phyloP scores from a whole-genome alignment of 2,329 filamentous ascomycete genomes.

The Colletotrichum neosansevieriae region DNA sequence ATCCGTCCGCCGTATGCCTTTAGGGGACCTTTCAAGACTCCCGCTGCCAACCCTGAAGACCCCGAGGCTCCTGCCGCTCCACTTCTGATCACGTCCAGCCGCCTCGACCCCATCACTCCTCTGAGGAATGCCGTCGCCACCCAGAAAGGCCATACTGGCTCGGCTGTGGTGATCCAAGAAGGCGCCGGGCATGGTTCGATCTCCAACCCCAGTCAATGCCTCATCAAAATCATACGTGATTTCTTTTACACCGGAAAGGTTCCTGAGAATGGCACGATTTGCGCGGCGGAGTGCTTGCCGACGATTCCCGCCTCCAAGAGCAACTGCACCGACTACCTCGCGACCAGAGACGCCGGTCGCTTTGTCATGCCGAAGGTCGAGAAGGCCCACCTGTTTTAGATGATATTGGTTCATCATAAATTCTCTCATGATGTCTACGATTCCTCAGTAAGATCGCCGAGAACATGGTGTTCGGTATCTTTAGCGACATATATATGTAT shows the following conservation, averaged over 20 bases:
- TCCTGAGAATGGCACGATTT: constrained; percentile 2
- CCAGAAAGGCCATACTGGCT: constrained; percentile 35
- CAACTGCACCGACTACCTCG: background rate
- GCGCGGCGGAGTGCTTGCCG: background rate
- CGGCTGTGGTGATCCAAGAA: constrained; percentile 6
- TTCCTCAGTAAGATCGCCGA: too few relatives aligned
- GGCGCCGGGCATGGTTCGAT: constrained; percentile 14
- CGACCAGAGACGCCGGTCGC: background rate
- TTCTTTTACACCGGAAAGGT: constrained; percentile 5
- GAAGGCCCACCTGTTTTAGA: background rate
- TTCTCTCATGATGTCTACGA: too few relatives aligned
- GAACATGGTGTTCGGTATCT: too few relatives aligned
- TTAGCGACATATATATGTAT: too few relatives aligned
- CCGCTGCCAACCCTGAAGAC: background rate
- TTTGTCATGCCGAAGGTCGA: background rate
- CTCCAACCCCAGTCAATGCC: constrained; percentile 45
- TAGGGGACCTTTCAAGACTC: constrained; percentile 39
- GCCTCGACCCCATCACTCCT: constrained; percentile 56
- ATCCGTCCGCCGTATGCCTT: constrained; percentile 50
- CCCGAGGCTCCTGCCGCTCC: constrained; percentile 49
- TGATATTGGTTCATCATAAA: background rate
- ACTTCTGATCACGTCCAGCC: constrained; percentile 52
- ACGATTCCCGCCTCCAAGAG: background rate
- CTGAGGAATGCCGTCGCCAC: constrained; percentile 46
- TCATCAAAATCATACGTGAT: constrained; percentile 15